These are phyloP conservation scores for Candida ulmi DNA, from an alignment of 805 yeast species.

Conservation along the genomic window DNA sequence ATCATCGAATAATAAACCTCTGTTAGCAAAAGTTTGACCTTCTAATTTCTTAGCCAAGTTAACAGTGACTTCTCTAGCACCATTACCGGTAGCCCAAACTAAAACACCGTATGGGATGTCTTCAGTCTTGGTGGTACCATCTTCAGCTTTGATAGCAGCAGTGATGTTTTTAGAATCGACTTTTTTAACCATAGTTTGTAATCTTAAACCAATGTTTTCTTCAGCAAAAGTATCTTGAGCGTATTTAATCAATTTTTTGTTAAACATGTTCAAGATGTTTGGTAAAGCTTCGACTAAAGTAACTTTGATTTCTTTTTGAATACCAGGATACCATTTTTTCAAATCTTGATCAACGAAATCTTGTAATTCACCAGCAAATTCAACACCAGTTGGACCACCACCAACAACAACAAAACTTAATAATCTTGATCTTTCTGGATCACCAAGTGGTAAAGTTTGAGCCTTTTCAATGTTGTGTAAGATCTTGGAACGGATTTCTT, in stretches of 20 bases:
- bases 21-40: slow-evolving; percentile 77
- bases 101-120: slow-evolving; percentile 86
- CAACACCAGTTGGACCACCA: slow-evolving; percentile 99
- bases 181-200: slow-evolving; percentile 84
- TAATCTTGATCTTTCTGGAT: slow-evolving; percentile 77
- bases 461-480: slow-evolving; percentile 91
- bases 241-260: slow-evolving; percentile 63
- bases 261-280: slow-evolving; percentile 74
- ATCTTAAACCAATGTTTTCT: slow-evolving; percentile 65
- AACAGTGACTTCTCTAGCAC: slow-evolving; percentile 71
- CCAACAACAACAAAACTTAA: slow-evolving; percentile 90
- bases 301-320: slow-evolving; percentile 76
- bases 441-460: slow-evolving; percentile 62
- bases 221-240: slow-evolving; percentile 71
- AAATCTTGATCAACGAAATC: slow-evolving; percentile 92
- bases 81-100: slow-evolving; percentile 98
- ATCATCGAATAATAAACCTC: slow-evolving; percentile 86
- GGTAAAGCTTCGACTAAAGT: slow-evolving; percentile 89
- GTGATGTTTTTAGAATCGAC: slow-evolving; percentile 68
- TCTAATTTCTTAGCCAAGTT: slow-evolving; percentile 64
- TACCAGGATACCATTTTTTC: slow-evolving; percentile 81
- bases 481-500: slow-evolving; percentile 72
- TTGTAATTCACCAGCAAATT: slow-evolving; percentile 92
- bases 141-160: slow-evolving; percentile 61
- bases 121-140: slow-evolving; percentile 52